phyloP scores from a whole-genome alignment of 371 early-diverging fungal species.

The Mucor saturninus region DNA sequence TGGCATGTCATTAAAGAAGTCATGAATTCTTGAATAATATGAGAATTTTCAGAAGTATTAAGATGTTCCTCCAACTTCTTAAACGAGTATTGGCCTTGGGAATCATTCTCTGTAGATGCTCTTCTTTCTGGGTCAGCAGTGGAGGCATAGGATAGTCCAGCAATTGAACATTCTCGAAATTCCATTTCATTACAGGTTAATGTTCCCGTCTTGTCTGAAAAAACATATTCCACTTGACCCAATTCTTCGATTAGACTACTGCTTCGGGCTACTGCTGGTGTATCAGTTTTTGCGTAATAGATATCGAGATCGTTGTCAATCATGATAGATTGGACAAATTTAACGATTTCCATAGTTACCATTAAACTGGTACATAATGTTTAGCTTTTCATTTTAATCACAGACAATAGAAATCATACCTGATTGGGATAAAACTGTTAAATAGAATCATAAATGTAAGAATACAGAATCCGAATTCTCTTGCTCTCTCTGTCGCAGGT shows the following conservation, averaged over 20 bases:
- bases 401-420: conserved; percentile 32
- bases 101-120: conserved; percentile 33
- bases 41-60: conserved; percentile 18
- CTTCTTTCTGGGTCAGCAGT: conserved; percentile 67
- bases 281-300: conserved; percentile 82
- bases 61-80: conserved; percentile 62
- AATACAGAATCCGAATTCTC: conserved; percentile 70
- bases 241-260: conserved; percentile 93
- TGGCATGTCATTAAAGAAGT: conserved; percentile 92
- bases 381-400: neutral
- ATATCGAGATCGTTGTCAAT: conserved; percentile 86
- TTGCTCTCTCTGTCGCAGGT: conserved; percentile 31
- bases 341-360: conserved; percentile 92
- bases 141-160: conserved; percentile 75
- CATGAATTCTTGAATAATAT: conserved; percentile 74
- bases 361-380: conserved; percentile 59
- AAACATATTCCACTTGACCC: conserved; percentile 88
- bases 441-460: conserved; percentile 87
- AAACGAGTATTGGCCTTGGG: conserved; percentile 63
- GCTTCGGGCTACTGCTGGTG: conserved; percentile 85
- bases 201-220: conserved; percentile 94
- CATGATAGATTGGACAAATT: conserved; percentile 78
- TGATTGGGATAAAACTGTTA: conserved; percentile 92
- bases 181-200: conserved; percentile 97
- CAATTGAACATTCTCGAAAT: conserved; percentile 85